A percentile compares a stretch with the other conserved stretches of the same genome.
These are phyloP conservation scores for Trichocladium uniseriatum DNA, from an alignment of 495 filamentous ascomycete genomes.

Conservation along the genomic window DNA sequence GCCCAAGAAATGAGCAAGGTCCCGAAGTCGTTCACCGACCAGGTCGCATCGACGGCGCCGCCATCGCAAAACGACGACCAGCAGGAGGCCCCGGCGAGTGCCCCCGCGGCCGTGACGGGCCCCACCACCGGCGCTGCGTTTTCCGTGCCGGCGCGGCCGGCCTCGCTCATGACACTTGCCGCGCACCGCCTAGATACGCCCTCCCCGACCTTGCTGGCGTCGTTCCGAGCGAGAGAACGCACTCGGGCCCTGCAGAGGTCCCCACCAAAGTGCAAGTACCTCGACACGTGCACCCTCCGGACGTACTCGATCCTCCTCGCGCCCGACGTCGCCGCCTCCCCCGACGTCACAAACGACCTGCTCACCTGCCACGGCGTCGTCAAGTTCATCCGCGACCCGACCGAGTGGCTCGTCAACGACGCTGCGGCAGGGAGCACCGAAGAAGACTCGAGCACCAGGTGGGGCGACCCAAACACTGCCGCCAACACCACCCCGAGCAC, in stretches of 20 bases:
- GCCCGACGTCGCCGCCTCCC: constrained; percentile 34
- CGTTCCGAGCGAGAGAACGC: too few relatives aligned
- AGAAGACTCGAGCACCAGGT: not conserved
- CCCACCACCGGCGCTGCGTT: too few relatives aligned
- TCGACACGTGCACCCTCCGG: constrained; percentile 23
- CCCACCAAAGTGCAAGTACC: constrained; percentile 16
- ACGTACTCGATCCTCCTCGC: constrained; percentile 36
- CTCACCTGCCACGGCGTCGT: constrained; percentile 32
- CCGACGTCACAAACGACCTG: constrained; percentile 36
- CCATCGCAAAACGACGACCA: not conserved
- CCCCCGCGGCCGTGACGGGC: not conserved
- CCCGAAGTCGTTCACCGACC: constrained; percentile 3
- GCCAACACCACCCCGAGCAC: constrained; percentile 30
- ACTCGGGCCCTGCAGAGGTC: too few relatives aligned
- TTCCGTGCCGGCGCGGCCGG: too few relatives aligned
- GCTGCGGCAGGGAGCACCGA: not conserved
- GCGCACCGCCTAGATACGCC: too few relatives aligned
- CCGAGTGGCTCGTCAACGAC: constrained; percentile 18
- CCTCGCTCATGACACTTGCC: too few relatives aligned
- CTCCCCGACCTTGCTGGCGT: too few relatives aligned
- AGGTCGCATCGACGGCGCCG: not conserved
- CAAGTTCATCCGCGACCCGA: constrained; percentile 24
- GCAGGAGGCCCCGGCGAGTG: not conserved
- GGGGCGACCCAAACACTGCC: constrained; percentile 1
- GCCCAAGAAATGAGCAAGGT: constrained; percentile 4